Conservation (phyloP, 148 eudicot genomes). For the Amaranthus hypochondriacus region DNA sequence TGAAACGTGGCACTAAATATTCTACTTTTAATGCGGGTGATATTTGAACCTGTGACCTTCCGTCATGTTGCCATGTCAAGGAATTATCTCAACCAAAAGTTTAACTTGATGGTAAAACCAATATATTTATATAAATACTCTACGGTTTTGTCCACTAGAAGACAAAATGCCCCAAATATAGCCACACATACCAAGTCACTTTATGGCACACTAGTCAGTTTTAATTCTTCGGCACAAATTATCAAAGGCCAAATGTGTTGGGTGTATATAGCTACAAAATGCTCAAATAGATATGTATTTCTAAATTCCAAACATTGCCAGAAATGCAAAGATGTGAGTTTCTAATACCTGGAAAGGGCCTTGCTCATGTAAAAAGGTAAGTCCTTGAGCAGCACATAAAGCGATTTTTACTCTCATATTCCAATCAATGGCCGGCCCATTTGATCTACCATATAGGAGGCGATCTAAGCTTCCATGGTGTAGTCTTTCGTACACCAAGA, state of each 20-base stretch:
- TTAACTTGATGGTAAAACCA: no score
- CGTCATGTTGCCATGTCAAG: no score
- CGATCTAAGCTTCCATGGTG: constrained; percentile 91
- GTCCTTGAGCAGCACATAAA: constrained; percentile 86
- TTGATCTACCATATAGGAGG: constrained; percentile 66
- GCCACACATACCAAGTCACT: not conserved
- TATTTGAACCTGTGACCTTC: no score
- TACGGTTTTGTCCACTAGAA: no score
- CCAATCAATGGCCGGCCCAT: constrained; percentile 76
- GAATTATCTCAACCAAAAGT: no score
- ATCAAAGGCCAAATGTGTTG: not conserved
- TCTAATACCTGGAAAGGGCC: constrained; percentile 86
- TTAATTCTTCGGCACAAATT: not conserved
- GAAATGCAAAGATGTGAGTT: not conserved
- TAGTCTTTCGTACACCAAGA: constrained; percentile 89
- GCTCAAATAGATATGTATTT: not conserved
- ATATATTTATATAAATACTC: no score
- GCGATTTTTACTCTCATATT: constrained; percentile 75
- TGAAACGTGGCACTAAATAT: no score
- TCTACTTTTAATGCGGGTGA: no score
- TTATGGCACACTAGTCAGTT: not conserved
- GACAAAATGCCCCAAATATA: no score
- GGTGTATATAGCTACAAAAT: not conserved
- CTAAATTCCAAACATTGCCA: not conserved
- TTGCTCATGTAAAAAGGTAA: constrained; percentile 89